phyloP scores from a whole-genome alignment of 495 filamentous ascomycete genomes.

The Penicillium taxi region DNA sequence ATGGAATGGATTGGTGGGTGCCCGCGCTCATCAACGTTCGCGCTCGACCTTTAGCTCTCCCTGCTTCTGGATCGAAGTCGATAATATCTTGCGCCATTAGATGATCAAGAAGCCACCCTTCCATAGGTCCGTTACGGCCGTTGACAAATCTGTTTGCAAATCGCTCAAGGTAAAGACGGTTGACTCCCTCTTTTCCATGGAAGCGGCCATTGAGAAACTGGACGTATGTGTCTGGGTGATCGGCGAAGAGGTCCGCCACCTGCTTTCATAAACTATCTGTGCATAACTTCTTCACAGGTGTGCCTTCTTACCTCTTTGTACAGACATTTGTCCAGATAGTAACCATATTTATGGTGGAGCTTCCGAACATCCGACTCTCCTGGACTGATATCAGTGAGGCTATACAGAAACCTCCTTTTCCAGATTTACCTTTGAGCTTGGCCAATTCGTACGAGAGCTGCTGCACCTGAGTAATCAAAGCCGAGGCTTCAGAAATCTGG shows the following conservation, averaged over 20 bases:
- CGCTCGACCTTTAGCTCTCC: not conserved
- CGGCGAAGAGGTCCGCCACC: not conserved
- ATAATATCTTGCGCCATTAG: conserved; percentile 6
- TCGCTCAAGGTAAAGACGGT: conserved; percentile 4
- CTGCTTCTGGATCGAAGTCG: not conserved
- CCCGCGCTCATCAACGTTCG: conserved; percentile 1
- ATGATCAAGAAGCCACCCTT: conserved; percentile 5
- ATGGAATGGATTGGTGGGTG: conserved; percentile 1
- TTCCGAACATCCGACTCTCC: not conserved
- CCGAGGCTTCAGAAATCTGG: too few relatives aligned
- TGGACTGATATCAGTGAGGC: not conserved
- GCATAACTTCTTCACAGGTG: too few relatives aligned
- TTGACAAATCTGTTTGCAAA: conserved; percentile 3
- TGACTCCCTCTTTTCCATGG: not conserved
- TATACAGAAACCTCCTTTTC: too few relatives aligned
- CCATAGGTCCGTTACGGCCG: conserved; percentile 5
- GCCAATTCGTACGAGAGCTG: too few relatives aligned
- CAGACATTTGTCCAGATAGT: not conserved
- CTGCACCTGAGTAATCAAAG: too few relatives aligned
- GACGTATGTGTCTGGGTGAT: not conserved
- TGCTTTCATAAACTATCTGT: not conserved
- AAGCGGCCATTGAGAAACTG: not conserved
- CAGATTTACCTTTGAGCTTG: too few relatives aligned
- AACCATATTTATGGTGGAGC: not conserved
- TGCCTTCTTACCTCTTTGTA: not conserved